A percentile compares a stretch with the other conserved stretches of the same genome.
These are phyloP conservation scores for Sarocladiaceae sp. DNA, from an alignment of 2,329 filamentous ascomycete genomes.

Conservation along the genomic window DNA sequence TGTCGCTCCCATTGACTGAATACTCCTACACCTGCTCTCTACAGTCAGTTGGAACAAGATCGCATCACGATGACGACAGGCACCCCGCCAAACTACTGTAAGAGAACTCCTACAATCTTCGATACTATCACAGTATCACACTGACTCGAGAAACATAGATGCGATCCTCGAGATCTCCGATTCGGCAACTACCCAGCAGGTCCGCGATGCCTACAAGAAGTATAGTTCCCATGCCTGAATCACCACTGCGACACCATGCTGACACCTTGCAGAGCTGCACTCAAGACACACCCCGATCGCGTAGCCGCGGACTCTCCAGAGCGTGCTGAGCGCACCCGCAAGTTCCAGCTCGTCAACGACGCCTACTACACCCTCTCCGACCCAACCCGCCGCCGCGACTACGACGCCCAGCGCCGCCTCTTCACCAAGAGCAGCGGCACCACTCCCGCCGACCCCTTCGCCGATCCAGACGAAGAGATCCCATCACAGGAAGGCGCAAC, in stretches of 20 bases:
- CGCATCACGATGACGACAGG: constrained; percentile 26
- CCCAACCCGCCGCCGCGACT: constrained; percentile 67
- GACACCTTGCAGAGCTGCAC: constrained; percentile 55
- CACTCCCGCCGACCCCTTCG: constrained; percentile 36
- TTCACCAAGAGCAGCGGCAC: constrained; percentile 19
- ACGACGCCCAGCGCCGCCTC: constrained; percentile 59
- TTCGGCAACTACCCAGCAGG: constrained; percentile 71
- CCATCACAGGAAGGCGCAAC: constrained; percentile 39
- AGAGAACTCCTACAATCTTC: constrained; percentile 20
- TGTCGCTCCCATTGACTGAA: neutral
- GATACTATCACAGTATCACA: constrained; percentile 13
- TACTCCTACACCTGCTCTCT: no score
- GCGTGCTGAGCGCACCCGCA: constrained; percentile 71
- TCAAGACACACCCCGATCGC: constrained; percentile 91
- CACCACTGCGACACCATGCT: neutral
- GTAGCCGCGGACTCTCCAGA: constrained; percentile 80
- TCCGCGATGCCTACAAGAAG: constrained; percentile 94
- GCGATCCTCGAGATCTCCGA: constrained; percentile 66
- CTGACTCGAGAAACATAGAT: constrained; percentile 41
- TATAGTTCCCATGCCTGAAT: constrained; percentile 25
- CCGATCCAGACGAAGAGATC: constrained; percentile 36
- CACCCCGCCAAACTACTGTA: constrained; percentile 54
- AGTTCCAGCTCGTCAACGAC: constrained; percentile 88
- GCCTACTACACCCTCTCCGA: constrained; percentile 91
- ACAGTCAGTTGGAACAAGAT: neutral